Evolutionary conservation across 2,329 filamentous ascomycete genomes (phyloP), one percentile per base, ranked within the genome.

Genomic region (Trichophyton simii): DNA sequence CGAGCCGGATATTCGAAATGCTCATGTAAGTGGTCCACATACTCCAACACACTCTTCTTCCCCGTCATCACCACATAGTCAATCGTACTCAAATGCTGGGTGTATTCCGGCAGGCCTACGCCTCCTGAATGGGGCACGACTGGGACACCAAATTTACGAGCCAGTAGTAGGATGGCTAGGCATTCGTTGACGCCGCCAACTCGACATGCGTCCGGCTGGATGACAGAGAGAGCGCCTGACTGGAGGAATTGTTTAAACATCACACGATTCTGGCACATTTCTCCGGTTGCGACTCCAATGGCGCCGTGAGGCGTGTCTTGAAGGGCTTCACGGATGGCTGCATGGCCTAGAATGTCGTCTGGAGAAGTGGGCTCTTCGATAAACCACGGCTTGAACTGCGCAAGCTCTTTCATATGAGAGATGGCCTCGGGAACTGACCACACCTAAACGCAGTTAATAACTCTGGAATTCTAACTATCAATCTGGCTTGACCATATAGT

Each of bases 251-350:
- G 91, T 81, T 95, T 96, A 83, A 95, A 95, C 69, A 95, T 84
- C 66, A 95, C 88, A 44, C 91, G 85, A 79, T 95, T 96, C 78
- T 95, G 91, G 78, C 89, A 94, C 89, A 95, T 95, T 78, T 96
- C 91, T 65, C 91, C 91, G 0, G 91, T 95, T 6, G 91, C 91
- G 3, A 95, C 91, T 62, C 89, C 89, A 68, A 96, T 89, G 0
- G 87, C 85, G 68, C 73, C 73, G 65, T 76, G 64, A 5, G 73
- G 72, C 8, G 72, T 76, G 62, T 74, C 68, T 41, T 82, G 81
- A 9, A 96, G 84, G 3, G 90, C 90, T 64, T 92, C 87, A 59
- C 88, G 85, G 68, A 95, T 85, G 2, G 88, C 87, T 71, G 88
- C 89, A 81, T 96, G 91, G 62, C 91, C 91, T 61, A 94, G 84